Base-by-base conservation (phyloP, 2,329 filamentous ascomycete genomes). In the Ascochyta pisi region DNA sequence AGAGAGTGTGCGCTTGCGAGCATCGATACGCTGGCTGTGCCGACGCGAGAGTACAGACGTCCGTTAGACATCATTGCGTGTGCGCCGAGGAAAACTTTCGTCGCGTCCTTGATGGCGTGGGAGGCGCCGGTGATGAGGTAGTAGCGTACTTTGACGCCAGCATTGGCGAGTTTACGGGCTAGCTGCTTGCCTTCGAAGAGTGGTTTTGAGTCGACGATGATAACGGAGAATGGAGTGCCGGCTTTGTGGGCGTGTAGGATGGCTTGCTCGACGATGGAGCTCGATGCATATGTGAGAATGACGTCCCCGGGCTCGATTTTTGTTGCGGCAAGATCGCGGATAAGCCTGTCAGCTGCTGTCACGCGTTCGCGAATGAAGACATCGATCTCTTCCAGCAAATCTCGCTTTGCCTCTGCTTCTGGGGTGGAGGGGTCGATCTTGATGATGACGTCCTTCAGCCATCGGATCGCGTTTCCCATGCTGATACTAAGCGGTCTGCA, bases 61-160 rank as follows among this genome's bases (percentile, higher is more conserved):
- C 95, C 95, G 76, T 98, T 98, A 65, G 91, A 93, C 79, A 96
- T 95, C 87, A 99, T 95, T 35, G 92, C 91, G 73, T 97, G 93
- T 4, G 93, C 73, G 12, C 92, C 93, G 1, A 99, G 82, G 47
- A 98, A 85, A 9, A 95, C 87, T 66, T 89, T 87, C 6, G 88
- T 90, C 1, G 85, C 86, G 33, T 86, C 82, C 60, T 87, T 85
- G 48, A 96, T 84, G 40, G 89, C 88, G 63, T 90, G 87, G 46
- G 87, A 86, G 52, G 96, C 82, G 13, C 88, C 92, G 57, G 91
- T 89, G 35, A 96, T 87, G 7, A 94, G 86, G 29, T 87, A 86
- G 79, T 98, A 99, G 54, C 89, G 86, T 47, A 96, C 90, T 48
- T 86, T 83, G 54, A 97, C 81, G 2, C 90, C 92, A 1, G 85